These are phyloP conservation scores for Protomyces arabidopsidicola DNA, from an alignment of 1,139 yeast species.

Conservation along the genomic window DNA sequence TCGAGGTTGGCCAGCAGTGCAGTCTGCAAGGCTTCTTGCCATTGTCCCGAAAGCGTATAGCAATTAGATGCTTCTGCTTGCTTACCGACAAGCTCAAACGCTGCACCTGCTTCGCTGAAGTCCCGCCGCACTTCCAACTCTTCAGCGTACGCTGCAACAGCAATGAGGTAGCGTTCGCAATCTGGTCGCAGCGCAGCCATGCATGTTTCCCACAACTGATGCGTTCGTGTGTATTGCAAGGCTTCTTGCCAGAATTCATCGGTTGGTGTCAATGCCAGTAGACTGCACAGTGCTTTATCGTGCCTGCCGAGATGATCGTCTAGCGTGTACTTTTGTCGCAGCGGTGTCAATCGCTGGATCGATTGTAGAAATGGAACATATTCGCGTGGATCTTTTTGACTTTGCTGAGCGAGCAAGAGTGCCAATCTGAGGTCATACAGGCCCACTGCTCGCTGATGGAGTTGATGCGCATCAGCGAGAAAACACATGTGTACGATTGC, in stretches of 20 bases:
- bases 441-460: constrained; percentile 76
- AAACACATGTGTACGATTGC: constrained; percentile 80
- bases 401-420: constrained; percentile 82
- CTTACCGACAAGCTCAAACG: constrained; percentile 64
- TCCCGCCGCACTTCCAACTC: constrained; percentile 23
- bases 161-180: constrained; percentile 46
- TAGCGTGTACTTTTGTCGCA: constrained; percentile 67
- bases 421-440: constrained; percentile 78
- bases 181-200: constrained; percentile 60
- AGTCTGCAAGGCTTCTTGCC: constrained; percentile 78
- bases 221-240: constrained; percentile 63
- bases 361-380: constrained; percentile 86
- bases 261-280: constrained; percentile 47
- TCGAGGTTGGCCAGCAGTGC: constrained; percentile 43
- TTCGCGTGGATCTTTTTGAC: constrained; percentile 97
- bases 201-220: constrained; percentile 68
- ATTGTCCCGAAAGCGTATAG: constrained; percentile 57
- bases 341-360: constrained; percentile 60
- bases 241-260: constrained; percentile 53
- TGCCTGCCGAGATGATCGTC: constrained; percentile 70
- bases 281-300: constrained; percentile 63
- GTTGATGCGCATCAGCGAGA: constrained; percentile 78
- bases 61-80: constrained; percentile 60
- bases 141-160: constrained; percentile 38
- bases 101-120: constrained; percentile 68